These are phyloP conservation scores for Yamadazyma kanchanaburiensis DNA, from an alignment of 1,139 yeast genomes.

Conservation along the genomic window DNA sequence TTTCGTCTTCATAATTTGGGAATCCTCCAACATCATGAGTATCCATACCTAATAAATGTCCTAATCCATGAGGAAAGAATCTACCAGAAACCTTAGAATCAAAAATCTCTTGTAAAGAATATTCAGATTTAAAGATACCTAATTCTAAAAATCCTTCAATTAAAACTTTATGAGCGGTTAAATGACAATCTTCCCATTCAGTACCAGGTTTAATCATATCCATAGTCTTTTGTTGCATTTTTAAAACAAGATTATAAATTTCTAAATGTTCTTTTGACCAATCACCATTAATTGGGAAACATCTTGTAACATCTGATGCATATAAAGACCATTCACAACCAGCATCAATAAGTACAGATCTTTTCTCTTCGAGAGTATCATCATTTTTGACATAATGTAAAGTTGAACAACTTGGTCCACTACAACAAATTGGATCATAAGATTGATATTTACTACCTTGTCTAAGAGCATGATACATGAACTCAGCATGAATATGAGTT, in stretches of 20 bases:
- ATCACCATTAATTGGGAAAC: constrained; percentile 87
- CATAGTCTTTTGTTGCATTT: constrained; percentile 79
- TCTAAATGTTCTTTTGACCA: constrained; percentile 86
- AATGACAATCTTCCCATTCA: constrained; percentile 81
- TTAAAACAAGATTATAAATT: constrained; percentile 75
- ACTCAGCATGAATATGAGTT: constrained; percentile 93
- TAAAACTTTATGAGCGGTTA: constrained; percentile 72
- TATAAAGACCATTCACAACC: constrained; percentile 97
- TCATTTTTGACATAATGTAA: constrained; percentile 88
- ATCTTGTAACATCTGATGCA: constrained; percentile 91
- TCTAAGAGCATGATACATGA: constrained; percentile 86
- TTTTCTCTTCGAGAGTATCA: constrained; percentile 51
- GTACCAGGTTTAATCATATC: constrained; percentile 74
- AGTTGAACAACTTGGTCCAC: constrained; percentile 90
- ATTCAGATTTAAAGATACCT: constrained; percentile 71
- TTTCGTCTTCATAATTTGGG: constrained; percentile 79
- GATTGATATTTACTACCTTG: constrained; percentile 89
- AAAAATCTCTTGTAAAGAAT: constrained; percentile 61
- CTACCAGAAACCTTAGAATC: constrained; percentile 68
- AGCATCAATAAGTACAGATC: constrained; percentile 81
- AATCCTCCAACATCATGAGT: constrained; percentile 94
- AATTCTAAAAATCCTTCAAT: constrained; percentile 67
- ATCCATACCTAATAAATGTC: constrained; percentile 91
- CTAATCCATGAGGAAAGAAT: constrained; percentile 94
- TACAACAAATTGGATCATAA: constrained; percentile 93